Base-by-base conservation (phyloP, 345 rosid species). In the Cardiospermum halicacabum region DNA sequence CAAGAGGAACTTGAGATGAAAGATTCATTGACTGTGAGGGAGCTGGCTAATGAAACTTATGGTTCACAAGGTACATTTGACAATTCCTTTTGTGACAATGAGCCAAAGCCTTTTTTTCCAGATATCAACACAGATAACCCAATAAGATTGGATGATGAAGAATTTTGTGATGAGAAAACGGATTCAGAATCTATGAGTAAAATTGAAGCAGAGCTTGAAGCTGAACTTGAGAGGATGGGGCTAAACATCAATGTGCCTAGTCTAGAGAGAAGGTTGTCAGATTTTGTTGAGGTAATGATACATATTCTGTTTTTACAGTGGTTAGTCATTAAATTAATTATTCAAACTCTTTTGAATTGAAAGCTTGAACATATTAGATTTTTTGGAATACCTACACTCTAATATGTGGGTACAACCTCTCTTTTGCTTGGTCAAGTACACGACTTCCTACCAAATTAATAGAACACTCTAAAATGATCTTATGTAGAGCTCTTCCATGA, bases 121-220 rank as follows among this genome's bases (percentile, higher is more conserved):
- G 70, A 53, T 19, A 72, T 42, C 11, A 69, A 63, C 50, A 32
- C 56, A 31, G 60, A 74, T 26, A 60, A 60, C 18, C 70, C 49
- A 55, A 63, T 62, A 19, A 69, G 67, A 37, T 61, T 56, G 9
- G 51, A 57, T 54, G 70, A 53, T 18, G 63, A 63, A 62, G 77
- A 73, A 73, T 69, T 72, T 51, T n/a, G 55, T 69, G 66, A 50
- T 43, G 72, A 68, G 64, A 76, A 73, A 56, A 83, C 75, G 26
- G 81, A 54, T 62, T 59, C 74, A 16, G 88, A 82, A 57, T 75
- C 82, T 66, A 80, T 81, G 80, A 82, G 96, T 65, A 81, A 81
- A 67, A 89, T 90, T 67, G 98, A 90, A 81, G 97, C 96, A 21
- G 98, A 90, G 79, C 91, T 93, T 75, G 94, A 88, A 85, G 97